A percentile compares a stretch with the other conserved stretches of the same genome.
phyloP scores from a whole-genome alignment of 495 filamentous ascomycete genomes.

The Friedmanniomyces endolithicus region DNA sequence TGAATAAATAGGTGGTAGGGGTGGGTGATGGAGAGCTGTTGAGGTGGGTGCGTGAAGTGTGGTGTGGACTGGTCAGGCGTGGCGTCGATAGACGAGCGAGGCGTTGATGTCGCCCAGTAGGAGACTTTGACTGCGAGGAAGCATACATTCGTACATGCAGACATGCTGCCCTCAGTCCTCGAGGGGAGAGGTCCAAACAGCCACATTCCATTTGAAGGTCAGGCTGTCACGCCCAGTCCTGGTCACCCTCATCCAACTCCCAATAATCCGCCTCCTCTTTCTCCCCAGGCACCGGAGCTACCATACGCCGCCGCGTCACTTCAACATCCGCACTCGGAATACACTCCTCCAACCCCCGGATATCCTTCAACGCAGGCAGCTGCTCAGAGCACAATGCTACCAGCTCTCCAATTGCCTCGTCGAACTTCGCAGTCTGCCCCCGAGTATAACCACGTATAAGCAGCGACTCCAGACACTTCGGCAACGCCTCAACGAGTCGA shows the following conservation, averaged over 20 bases:
- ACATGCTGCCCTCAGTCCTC: too few species aligned
- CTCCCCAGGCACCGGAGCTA: background rate
- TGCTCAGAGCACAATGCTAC: background rate
- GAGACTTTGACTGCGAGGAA: too few species aligned
- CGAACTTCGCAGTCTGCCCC: background rate
- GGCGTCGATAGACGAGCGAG: too few species aligned
- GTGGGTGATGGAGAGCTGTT: too few species aligned
- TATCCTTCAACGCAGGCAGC: background rate
- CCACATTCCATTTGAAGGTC: too few species aligned
- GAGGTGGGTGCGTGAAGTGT: too few species aligned
- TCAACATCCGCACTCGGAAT: background rate
- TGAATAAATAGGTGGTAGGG: slow-evolving; percentile 25
- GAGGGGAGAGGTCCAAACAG: too few species aligned
- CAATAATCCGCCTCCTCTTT: background rate
- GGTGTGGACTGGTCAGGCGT: too few species aligned
- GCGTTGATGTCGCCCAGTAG: too few species aligned
- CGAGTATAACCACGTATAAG: background rate
- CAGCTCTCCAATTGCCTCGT: background rate
- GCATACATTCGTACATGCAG: too few species aligned
- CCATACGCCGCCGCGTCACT: background rate
- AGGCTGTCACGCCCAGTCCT: background rate
- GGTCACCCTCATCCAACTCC: background rate
- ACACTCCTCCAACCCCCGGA: background rate
- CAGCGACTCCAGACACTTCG: background rate
- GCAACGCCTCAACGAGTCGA: background rate